Base-by-base conservation (phyloP, 305 asterid species). In the Euphrasia arctica region DNA sequence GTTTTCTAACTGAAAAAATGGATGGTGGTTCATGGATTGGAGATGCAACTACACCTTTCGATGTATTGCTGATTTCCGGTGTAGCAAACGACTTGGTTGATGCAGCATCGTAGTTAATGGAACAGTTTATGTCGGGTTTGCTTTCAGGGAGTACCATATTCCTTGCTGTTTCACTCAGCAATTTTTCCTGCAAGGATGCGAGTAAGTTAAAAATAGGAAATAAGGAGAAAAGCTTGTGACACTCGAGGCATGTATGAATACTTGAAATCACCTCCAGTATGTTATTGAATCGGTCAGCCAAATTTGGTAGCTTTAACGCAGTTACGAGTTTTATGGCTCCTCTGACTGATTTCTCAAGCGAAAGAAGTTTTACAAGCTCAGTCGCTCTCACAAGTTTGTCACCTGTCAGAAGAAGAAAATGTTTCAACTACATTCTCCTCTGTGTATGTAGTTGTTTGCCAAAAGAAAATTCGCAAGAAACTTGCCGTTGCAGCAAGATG, bases 291-390 rank as follows among this genome's bases (percentile, higher is more conserved):
- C 95, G 89, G 72, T 94, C 99, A 1, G 97, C 99, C 78, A 94
- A 78, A 78, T 80, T 94, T 56, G 99, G 95, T 54, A 83, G 95
- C 79, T 94, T 94, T 75, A 94, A 66, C 22, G 88, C 91, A 52
- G 99, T 94, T 12, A 81, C 99, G 58, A 94, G 89, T 84, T 94
- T 94, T 71, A 90, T 90, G 52, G 99, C 99, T 56, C 91, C 96
- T 80, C 80, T 83, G 6, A 86, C 85, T 14, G 96, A 88, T 72
- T 90, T 94, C 74, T 85, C 95, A 62, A 88, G 78, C 47, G 95
- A 79, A 63, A 94, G 85, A 70, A 90, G 96, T 70, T 94, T 89
- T 50, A 83, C 95, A 0, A 90, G 90, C 76, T 94, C 99, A 14
- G 91, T 86, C 63, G 99, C 99, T 82, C 96, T 82, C 78, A 79